A percentile compares a stretch with the other conserved stretches of the same genome.
Conservation (phyloP, 352 stramenopile genomes). For the Phytophthora citrophthora region DNA sequence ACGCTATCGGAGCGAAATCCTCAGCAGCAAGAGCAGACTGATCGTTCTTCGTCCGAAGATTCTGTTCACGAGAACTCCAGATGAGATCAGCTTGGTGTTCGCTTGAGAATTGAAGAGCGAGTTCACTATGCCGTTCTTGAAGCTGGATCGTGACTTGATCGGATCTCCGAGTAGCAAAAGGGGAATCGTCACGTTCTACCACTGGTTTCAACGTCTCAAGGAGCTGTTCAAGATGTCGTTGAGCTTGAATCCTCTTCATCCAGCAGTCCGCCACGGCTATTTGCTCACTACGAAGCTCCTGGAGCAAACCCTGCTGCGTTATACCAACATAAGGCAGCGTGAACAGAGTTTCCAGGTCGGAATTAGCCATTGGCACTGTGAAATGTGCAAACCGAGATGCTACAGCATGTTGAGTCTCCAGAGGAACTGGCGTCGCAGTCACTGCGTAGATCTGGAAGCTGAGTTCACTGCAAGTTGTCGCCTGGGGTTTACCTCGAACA, state of each 20-base stretch:
- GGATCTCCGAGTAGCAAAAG: conserved; percentile 14
- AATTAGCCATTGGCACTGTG: conserved; percentile 8
- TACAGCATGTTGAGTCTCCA: conserved; percentile 18
- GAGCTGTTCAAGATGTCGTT: conserved; percentile 8
- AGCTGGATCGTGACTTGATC: conserved; percentile 19
- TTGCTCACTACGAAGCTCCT: conserved; percentile 25
- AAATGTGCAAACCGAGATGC: conserved; percentile 39
- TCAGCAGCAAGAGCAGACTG: not conserved
- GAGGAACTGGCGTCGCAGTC: conserved; percentile 18
- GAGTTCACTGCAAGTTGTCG: not conserved
- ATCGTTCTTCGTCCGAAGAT: conserved; percentile 6
- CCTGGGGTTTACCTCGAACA: not conserved
- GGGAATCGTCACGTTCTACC: conserved; percentile 12
- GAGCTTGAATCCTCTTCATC: conserved; percentile 15
- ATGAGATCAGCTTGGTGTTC: conserved; percentile 26
- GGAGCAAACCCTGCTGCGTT: conserved; percentile 11
- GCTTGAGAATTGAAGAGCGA: conserved; percentile 13
- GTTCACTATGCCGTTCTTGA: conserved; percentile 22
- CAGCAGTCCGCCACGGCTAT: conserved; percentile 18
- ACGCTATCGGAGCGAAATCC: conserved; percentile 1
- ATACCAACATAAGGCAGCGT: conserved; percentile 2
- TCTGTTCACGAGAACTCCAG: conserved; percentile 7
- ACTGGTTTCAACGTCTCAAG: conserved; percentile 15
- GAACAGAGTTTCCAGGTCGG: conserved; percentile 13
- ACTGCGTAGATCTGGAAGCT: conserved; percentile 64